Conservation (phyloP, 352 stramenopile species). For the Globisporangium heterothallicum region DNA sequence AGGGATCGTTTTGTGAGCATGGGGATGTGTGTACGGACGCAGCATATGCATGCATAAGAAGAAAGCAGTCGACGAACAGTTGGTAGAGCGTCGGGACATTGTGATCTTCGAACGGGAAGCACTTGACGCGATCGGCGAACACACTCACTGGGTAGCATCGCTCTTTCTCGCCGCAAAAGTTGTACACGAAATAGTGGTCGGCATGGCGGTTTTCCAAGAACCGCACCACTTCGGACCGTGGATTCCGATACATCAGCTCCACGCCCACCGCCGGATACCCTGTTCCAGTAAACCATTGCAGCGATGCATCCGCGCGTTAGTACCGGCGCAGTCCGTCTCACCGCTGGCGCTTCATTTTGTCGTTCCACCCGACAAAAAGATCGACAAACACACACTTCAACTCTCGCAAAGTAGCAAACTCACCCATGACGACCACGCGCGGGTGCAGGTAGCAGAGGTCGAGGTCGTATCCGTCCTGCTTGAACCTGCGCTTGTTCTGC, state of each 20-base stretch:
- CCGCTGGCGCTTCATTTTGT: too few species aligned
- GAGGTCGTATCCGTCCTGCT: constrained; percentile 54
- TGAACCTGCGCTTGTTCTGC: constrained; percentile 71
- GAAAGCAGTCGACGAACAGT: constrained; percentile 24
- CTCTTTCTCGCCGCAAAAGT: constrained; percentile 59
- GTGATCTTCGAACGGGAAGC: constrained; percentile 69
- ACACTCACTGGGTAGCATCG: constrained; percentile 44
- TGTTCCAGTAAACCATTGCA: constrained; percentile 8
- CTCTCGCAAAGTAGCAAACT: constrained; percentile 5
- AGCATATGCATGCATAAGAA: too few species aligned
- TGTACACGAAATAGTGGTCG: constrained; percentile 68
- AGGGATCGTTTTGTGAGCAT: background rate
- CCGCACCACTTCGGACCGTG: constrained; percentile 44
- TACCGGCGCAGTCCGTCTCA: too few species aligned
- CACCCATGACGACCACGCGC: constrained; percentile 76
- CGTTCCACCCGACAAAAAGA: too few species aligned
- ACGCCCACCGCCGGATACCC: constrained; percentile 52
- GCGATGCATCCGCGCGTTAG: too few species aligned
- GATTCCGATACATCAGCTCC: constrained; percentile 60
- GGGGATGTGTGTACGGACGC: too few species aligned
- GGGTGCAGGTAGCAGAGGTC: constrained; percentile 72
- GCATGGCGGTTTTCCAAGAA: constrained; percentile 47
- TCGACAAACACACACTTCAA: too few species aligned
- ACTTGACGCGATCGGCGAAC: constrained; percentile 43
- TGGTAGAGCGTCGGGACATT: constrained; percentile 65